phyloP scores from a whole-genome alignment of 2,329 filamentous ascomycete species.

The Scedosporium apiospermum region DNA sequence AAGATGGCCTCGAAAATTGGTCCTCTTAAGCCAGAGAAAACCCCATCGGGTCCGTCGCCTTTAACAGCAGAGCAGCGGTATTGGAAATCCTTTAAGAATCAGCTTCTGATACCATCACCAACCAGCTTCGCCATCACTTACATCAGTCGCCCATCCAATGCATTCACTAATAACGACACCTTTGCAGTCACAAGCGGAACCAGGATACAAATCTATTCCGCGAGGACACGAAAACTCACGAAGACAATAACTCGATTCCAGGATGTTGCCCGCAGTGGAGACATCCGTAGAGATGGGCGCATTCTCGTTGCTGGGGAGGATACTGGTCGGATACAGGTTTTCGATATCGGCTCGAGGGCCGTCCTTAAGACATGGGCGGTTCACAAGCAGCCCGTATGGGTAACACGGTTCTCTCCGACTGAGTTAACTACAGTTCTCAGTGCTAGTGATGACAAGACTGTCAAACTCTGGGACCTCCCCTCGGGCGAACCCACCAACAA shows the following conservation, averaged over 20 bases:
- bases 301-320: conserved; percentile 89
- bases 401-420: conserved; percentile 82
- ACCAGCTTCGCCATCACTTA: conserved; percentile 84
- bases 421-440: conserved; percentile 81
- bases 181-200: conserved; percentile 95
- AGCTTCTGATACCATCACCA: conserved; percentile 80
- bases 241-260: conserved; percentile 94
- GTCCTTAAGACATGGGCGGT: conserved; percentile 93
- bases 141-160: conserved; percentile 53
- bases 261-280: conserved; percentile 80
- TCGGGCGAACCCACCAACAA: conserved; percentile 65
- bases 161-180: conserved; percentile 48
- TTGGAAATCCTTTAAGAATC: conserved; percentile 92
- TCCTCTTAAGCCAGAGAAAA: conserved; percentile 55
- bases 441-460: conserved; percentile 84
- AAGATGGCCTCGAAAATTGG: neutral
- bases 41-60: conserved; percentile 72
- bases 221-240: conserved; percentile 79
- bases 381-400: conserved; percentile 91
- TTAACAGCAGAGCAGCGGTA: conserved; percentile 89
- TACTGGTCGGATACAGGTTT: conserved; percentile 85
- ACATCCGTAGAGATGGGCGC: conserved; percentile 79
- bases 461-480: conserved; percentile 88
- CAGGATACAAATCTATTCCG: conserved; percentile 87
- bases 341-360: conserved; percentile 77